phyloP scores from a whole-genome alignment of 129 eudicot species.

The Mikania micrantha region DNA sequence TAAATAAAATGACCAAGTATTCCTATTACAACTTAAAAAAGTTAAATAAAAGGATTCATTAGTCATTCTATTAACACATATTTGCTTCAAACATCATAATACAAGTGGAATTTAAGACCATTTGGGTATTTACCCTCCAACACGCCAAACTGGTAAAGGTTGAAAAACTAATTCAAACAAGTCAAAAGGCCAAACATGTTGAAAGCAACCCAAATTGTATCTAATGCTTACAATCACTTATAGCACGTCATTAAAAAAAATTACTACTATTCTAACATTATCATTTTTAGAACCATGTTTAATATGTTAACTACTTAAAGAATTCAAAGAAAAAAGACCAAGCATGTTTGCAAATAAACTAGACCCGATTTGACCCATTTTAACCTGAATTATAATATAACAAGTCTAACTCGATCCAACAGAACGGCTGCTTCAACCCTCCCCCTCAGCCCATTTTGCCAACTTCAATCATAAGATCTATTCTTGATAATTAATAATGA shows the following conservation, averaged over 20 bases:
- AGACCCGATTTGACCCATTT: background rate
- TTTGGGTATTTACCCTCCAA: background rate
- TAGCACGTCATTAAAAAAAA: background rate
- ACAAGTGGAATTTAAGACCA: background rate
- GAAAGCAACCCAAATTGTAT: background rate
- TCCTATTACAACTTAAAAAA: background rate
- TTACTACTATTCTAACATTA: background rate
- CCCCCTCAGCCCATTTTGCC: background rate
- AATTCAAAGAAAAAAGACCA: background rate
- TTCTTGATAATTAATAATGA: background rate
- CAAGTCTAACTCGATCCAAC: background rate
- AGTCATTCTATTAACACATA: background rate
- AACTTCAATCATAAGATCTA: background rate
- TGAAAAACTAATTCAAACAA: too few relatives aligned
- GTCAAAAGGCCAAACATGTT: background rate
- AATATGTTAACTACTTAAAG: background rate
- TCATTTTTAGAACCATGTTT: background rate
- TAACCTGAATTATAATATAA: background rate
- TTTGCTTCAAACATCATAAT: slow-evolving; percentile 2
- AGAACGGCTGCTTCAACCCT: background rate
- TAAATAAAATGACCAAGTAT: background rate
- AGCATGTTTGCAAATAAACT: background rate
- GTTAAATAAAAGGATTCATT: background rate
- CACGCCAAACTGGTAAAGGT: background rate
- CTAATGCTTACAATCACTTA: background rate